phyloP scores from a whole-genome alignment of 257 asterid species.

The Forsythia suspensa region DNA sequence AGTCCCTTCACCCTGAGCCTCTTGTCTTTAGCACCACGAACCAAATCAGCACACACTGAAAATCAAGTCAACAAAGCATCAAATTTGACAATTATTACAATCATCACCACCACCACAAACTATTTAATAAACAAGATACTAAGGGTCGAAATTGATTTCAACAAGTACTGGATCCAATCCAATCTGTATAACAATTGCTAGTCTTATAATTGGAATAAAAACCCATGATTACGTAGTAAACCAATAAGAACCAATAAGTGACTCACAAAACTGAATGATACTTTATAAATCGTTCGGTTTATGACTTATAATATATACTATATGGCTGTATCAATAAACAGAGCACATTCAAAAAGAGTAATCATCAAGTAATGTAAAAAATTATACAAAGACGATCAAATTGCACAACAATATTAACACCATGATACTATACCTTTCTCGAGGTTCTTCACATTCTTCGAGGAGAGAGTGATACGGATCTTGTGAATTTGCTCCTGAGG shows the following conservation, averaged over 20 bases:
- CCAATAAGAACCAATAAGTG: too few species aligned
- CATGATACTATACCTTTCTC: conserved; percentile 42
- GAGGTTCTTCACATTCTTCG: conserved; percentile 58
- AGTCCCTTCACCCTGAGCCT: conserved; percentile 23
- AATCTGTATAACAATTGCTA: background rate
- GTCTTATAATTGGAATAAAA: background rate
- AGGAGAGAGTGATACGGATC: conserved; percentile 61
- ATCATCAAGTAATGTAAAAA: background rate
- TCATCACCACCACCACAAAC: background rate
- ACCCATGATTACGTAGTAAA: too few species aligned
- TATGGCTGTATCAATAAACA: background rate
- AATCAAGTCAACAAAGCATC: background rate
- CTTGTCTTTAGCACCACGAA: conserved; percentile 25
- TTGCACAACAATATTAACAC: background rate
- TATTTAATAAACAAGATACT: background rate
- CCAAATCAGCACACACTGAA: conserved; percentile 23
- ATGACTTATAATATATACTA: too few species aligned
- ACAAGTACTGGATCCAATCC: background rate
- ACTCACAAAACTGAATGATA: too few species aligned
- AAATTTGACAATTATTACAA: background rate
- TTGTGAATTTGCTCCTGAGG: conserved; percentile 43
- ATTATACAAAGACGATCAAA: background rate
- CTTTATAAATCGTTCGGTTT: too few species aligned
- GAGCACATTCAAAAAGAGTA: background rate
- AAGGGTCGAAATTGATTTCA: background rate